Base-by-base conservation (phyloP, 768 basidiomycete genomes). In the Panaeolus cyanescens region DNA sequence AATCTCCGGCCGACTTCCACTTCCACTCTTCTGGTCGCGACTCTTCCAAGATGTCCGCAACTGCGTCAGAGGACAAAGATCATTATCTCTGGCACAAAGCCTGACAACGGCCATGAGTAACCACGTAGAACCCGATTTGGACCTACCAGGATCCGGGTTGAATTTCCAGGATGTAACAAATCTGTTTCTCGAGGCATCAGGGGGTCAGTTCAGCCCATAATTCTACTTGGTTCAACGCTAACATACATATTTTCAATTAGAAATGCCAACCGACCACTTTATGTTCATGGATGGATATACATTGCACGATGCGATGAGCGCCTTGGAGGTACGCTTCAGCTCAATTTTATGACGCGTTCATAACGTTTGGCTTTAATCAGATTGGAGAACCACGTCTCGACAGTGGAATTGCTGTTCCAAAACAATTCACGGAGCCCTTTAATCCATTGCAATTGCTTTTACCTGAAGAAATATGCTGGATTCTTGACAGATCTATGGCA, bases 341-440 rank as follows among this genome's bases (percentile, higher is more conserved):
- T 63, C 58, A 55, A 31, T 62, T 25, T 54, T 55, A 56, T 31
- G 19, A 32, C 32, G 55, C 30, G 60, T 59, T 40, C 54, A 30
- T 58, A 36, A 64, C 54, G 57, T 58, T 62, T 66, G 55, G 64
- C 63, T 63, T 64, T 53, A 45, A 62, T 37, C 73, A 96, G 95
- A 93, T 96, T 55, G 91, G 94, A 20, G 93, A 96, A 72, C 90
- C 93, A 22, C 86, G 92, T 10, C 86, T 96, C 72, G 95, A 97
- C 72, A 94, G 87, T 58, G 95, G 95, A 9, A 78, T 92, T 62
- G 78, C 80, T 15, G 62, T 72, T 3, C 72, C 78, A 59, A 78
- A 79, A 25, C 78, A 84, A 34, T 67, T 71, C 13, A 66, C 72
- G 2, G 79, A 82, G 0, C 71, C 78, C 0, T 95, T 95, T 67